phyloP scores from a whole-genome alignment of 345 rosid genomes.

The Eucalyptus coolabah region DNA sequence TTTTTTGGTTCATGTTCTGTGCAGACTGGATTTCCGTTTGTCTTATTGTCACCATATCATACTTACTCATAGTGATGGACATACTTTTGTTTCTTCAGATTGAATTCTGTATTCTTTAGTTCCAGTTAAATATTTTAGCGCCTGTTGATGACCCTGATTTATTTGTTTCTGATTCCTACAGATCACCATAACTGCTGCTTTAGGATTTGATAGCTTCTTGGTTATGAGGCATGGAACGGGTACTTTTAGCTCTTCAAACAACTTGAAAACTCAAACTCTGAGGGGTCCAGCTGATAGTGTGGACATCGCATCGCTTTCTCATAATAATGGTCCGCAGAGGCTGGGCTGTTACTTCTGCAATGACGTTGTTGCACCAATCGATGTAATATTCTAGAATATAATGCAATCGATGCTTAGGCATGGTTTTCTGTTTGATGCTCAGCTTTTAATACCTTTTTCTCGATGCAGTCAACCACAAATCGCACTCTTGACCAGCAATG shows the following conservation, averaged over 20 bases:
- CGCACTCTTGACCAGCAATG: constrained; percentile 97
- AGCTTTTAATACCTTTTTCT: background rate
- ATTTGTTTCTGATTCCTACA: constrained; percentile 10
- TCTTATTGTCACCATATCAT: background rate
- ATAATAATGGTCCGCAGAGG: constrained; percentile 31
- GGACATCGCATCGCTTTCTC: constrained; percentile 25
- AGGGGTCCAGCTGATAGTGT: constrained; percentile 16
- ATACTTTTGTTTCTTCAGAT: background rate
- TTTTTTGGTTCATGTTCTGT: background rate
- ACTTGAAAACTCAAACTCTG: constrained; percentile 9
- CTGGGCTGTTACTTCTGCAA: constrained; percentile 98
- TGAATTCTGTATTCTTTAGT: background rate
- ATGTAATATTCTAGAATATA: constrained; percentile 37
- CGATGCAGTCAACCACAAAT: constrained; percentile 78
- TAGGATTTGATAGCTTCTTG: constrained; percentile 93
- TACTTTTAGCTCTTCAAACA: constrained; percentile 25
- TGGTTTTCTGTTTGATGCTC: background rate
- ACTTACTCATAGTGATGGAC: background rate
- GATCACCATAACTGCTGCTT: constrained; percentile 86
- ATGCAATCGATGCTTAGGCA: background rate
- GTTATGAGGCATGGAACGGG: constrained; percentile 99
- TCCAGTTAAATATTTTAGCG: background rate
- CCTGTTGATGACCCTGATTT: background rate
- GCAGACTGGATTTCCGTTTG: background rate
- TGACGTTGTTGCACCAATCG: constrained; percentile 90